Evolutionary conservation across 225 moss, liverwort and hornwort genomes (phyloP).

Genomic region (Lunularia cruciata): DNA sequence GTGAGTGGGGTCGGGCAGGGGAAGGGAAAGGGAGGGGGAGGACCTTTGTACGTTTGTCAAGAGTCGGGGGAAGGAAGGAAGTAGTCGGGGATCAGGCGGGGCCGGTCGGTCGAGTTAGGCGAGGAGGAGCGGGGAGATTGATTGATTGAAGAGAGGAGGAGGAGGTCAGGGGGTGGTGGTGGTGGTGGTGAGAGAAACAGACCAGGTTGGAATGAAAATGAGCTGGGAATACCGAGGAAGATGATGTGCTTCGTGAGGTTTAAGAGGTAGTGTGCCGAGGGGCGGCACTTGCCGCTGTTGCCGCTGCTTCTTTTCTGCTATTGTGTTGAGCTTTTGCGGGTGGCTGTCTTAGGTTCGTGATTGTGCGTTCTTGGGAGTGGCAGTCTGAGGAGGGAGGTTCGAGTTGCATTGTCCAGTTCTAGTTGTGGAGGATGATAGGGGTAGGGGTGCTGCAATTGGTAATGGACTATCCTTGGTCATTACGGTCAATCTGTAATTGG

Average conservation of each 20-base stretch:
- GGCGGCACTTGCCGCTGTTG: conserved; percentile 27
- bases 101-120: conserved; percentile 16
- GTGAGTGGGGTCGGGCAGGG: neutral
- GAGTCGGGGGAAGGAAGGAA: conserved; percentile 4
- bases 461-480: conserved; percentile 27
- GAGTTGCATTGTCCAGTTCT: conserved; percentile 23
- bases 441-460: conserved; percentile 29
- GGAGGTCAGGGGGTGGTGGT: conserved; percentile 19
- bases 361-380: conserved; percentile 29
- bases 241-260: conserved; percentile 53
- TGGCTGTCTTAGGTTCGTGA: conserved; percentile 9
- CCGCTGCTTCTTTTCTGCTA: conserved; percentile 5
- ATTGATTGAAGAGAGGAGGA: conserved; percentile 13
- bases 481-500: conserved; percentile 35
- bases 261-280: conserved; percentile 38
- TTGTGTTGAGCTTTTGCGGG: conserved; percentile 8
- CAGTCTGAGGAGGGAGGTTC: conserved; percentile 3
- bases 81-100: neutral
- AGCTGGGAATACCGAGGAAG: conserved; percentile 50
- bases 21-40: neutral
- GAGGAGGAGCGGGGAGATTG: neutral
- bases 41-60: neutral
- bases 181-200: conserved; percentile 18
- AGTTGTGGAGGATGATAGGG: conserved; percentile 25
- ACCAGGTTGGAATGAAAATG: conserved; percentile 43